Evolutionary conservation across 306 rosid genomes (phyloP), one percentile per base, ranked within the genome.

Genomic region (Macrotyloma uniflorum): DNA sequence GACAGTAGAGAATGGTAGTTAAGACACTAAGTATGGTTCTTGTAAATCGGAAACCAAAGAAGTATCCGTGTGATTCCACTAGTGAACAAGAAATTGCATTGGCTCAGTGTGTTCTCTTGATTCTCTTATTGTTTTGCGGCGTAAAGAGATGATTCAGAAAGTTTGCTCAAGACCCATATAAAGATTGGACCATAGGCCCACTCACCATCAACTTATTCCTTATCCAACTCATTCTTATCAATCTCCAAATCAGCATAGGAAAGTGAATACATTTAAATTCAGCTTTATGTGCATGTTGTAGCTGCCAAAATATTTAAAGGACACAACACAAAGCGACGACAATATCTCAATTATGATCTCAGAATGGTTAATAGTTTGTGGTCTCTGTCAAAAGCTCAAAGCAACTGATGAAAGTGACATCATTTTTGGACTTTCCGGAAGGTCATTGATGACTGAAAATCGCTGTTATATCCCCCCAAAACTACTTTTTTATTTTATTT

Each of bases 241-340:
- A 14, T 74, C 38, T 66, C 67, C 76, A 80, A 66, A 72, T 64
- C 79, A 49, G 58, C 73, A 53, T 3, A 72, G 51, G 69, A 72
- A 80, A 72, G 58, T 73, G 74, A 80, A 64, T 30, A 49, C 74
- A 80, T 49, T 70, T 58, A 55, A 69, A 46, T n/a, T 70, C 46
- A 61, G 66, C 57, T 71, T 62, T 73, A 74, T 46, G 59, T 26
- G 63, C 38, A 71, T 42, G 70, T 51, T 53, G n/a, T 32, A 42
- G 64, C 70, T 79, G 81, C 50, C 64, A 69, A 51, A n/a, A 26
- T 63, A 79, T 43, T 69, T 35, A 40, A 42, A 67, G 45, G 28
- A 65, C 45, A 32, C 63, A 35, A 68, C 59, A 77, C 83, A 83
- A 72, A 77, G 86, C 35, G 83, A 72, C 80, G 83, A 72, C 80